Evolutionary conservation across 805 yeast genomes (phyloP), one percentile per base, ranked within the genome.

Genomic region (Candida odintsovae): DNA sequence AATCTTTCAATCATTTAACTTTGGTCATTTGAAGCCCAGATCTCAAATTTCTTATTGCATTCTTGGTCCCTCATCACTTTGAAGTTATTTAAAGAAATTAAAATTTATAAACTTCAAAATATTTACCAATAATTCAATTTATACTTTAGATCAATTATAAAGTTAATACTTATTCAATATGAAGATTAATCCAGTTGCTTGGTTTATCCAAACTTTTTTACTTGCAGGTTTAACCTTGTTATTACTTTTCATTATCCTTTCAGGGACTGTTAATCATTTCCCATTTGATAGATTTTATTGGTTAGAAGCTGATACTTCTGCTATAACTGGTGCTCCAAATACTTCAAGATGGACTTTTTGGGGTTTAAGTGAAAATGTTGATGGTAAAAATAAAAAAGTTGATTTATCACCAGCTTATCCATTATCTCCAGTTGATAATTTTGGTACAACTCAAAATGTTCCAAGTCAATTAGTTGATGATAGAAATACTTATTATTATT

Each of bases 291-390:
- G 66, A 28, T 83, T 85, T 57, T 86, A 81, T 66, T 82, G 89
- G 88, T 59, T 86, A 33, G 70, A 77, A 62, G 90, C 82, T 42
- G 83, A 84, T 59, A 85, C 92, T 42, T 66, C 79, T 2, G 62
- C 61, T 40, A 78, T 83, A 47, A 50, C 70, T 3, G 63, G 70
- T 39, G 83, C 85, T 8, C 63, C 70, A 20, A 63, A 62, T 33
- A 57, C 70, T 42, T 69, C 88, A n/a, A 80, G 86, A 57, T 86
- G 90, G 90, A 83, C 90, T 2, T 84, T 79, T 70, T 86, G 92
- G 92, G 90, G 92, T 55, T 74, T 83, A 40, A 82, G 88, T 64
- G 70, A 69, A 42, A 70, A 70, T 44, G 49, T 46, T 16, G 56
- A 56, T 25, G 45, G 49, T 41, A 73, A 65, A 48, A 62, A 66